Evolutionary conservation across 164 flowering plant genomes (phyloP), one percentile per base, ranked within the genome.

Genomic region (Umbilicus rupestris): DNA sequence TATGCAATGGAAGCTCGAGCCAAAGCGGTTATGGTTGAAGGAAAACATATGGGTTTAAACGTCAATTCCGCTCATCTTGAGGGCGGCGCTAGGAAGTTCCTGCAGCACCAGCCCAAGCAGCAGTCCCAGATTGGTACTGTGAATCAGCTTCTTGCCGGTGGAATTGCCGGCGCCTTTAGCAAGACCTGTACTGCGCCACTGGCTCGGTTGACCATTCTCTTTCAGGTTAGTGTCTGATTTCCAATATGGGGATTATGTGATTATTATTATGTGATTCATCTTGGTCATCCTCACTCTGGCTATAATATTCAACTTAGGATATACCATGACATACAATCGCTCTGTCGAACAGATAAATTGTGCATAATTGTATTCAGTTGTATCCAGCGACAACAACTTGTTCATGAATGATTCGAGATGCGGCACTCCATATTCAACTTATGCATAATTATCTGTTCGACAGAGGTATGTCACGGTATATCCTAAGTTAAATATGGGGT

Each of bases 141-240:
- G 5, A 71, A 84, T 15, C 86, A 85, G 82, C 84, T 81, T 64
- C 75, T 85, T 39, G 81, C 89, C 15, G 84, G 84, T n/a, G 84
- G 84, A 5, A 70, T 81, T 14, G 84, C 84, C 10, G 84, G 84
- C 9, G 80, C 84, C 30, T 49, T 81, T 9, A 77, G 82, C 69
- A 81, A 81, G 71, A 81, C 84, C 19, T 81, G 84, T 69, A 81
- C 84, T 11, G 84, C 84, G 1, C 84, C 84, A 29, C 76, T 81
- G 15, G 82, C 82, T 39, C 75, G 84, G 3, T 80, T 81, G 64
- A 81, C 84, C 59, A 81, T 81, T 63, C 84, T 81, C 42, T 77
- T 81, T 63, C 84, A 81, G 82, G 82, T 79, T 70, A 9, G 33
- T 24, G 14, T 31, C 37, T 28, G 3, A 5, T 16, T 17, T 17